phyloP scores from a whole-genome alignment of 139 green algal genomes.

The Chlamydomonas schloesseri region DNA sequence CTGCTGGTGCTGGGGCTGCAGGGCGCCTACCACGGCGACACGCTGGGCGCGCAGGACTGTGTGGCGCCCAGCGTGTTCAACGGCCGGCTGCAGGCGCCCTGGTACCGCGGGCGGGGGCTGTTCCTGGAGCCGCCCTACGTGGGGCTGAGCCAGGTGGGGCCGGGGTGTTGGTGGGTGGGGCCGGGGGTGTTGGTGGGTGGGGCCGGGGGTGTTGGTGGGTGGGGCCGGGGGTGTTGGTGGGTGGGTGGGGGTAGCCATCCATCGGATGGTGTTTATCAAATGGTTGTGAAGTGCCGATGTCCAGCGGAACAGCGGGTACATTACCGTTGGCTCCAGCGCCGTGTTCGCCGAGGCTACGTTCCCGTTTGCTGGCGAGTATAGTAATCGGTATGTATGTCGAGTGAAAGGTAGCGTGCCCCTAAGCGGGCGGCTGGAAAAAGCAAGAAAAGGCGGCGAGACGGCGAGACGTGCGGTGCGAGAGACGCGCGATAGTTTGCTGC shows the following conservation, averaged over 20 bases:
- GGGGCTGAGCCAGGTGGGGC: conserved; percentile 64
- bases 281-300: too few relatives aligned
- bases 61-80: conserved; percentile 86
- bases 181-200: neutral
- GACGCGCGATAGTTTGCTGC: too few relatives aligned
- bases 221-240: neutral
- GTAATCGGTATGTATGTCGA: too few relatives aligned
- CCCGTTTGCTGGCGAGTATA: too few relatives aligned
- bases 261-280: too few relatives aligned
- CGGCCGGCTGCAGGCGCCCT: conserved; percentile 74
- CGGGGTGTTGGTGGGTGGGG: conserved; percentile 37
- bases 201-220: neutral
- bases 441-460: too few relatives aligned
- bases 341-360: too few relatives aligned
- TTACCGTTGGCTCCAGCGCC: too few relatives aligned
- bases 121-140: conserved; percentile 86
- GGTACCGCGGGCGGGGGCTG: conserved; percentile 82
- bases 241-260: neutral
- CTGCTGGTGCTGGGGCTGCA: conserved; percentile 87
- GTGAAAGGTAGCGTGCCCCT: too few relatives aligned
- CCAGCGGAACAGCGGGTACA: too few relatives aligned
- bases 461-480: too few relatives aligned
- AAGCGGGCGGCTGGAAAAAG: too few relatives aligned
- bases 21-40: conserved; percentile 97
- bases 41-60: conserved; percentile 93